Evolutionary conservation across 805 yeast genomes (phyloP), one percentile per base, ranked within the genome.

Genomic region (Candida nemodendra): DNA sequence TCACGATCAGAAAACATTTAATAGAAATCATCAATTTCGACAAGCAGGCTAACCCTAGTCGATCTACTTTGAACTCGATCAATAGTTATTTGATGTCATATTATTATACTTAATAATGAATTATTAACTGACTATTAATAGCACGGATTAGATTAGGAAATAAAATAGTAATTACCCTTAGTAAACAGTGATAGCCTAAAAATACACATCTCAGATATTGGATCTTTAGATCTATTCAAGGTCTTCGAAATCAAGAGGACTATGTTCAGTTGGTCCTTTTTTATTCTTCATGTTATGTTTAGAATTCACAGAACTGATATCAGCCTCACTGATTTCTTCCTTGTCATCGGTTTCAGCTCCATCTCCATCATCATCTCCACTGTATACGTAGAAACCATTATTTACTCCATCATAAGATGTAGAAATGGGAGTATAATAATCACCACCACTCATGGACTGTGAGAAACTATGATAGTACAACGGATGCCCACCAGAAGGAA

Each of bases 1-100:
- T 36, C 3, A 9, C 32, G 1, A 50, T 59, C 4, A 72, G 78
- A 39, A 70, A 69, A 40, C 80, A 83, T 38, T 60, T 87, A 21
- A 72, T 78, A 2, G 57, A 56, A 31, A 50, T 87, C 3, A 65
- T 73, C 13, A 61, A 69, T 3, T 56, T 63, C 6, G 45, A 45
- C 35, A 56, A 73, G n/a, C 74, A 71, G 27, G 76, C 75, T 4
- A 84, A 86, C 42, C 95, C 95, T 0, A 79, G 89, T 38, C 66
- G 96, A 34, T 79, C 86, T 9, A 83, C 95, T 0, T 63, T 86
- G 27, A 89, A 82, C 48, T 74, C 90, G 19, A 78, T 84, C 2
- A 83, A 86, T 45, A 59, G 78, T 2, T 76, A 46, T 42, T 47
- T 82, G 21, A 74, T 82, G 79, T 72, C 62, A 18, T 56, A 29